Evolutionary conservation across 208 protist genomes (phyloP), one percentile per base, ranked within the genome.

Genomic region (Trypanosomatidae sp.): DNA sequence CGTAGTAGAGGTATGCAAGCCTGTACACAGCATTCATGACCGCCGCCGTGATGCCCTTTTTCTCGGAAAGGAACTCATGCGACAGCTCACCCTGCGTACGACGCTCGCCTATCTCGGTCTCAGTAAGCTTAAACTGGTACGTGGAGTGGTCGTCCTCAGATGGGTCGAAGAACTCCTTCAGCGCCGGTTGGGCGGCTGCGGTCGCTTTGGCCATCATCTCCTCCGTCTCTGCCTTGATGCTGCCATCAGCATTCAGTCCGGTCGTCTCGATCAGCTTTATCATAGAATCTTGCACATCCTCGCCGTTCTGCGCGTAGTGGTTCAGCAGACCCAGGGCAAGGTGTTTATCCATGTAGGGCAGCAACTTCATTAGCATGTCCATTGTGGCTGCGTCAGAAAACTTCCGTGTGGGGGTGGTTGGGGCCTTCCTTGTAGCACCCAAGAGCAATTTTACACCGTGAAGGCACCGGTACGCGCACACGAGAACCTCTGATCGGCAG

Each of bases 291-390:
- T 69, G 78, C 60, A 94, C 89, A 60, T 92, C 89, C 33, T 83
- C 52, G 8, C 89, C 92, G 66, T 88, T 81, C 65, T 91, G 84
- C 44, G 79, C 79, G 79, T 92, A 93, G 74, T 91, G 92, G 71
- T 81, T 82, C 39, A 97, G 76, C 19, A 97, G 73, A 73, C 87
- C 85, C 62, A 97, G 84, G 53, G 85, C 87, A 44, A 94, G 85
- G 80, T 97, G 92, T 75, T 97, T 97, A 78, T 97, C 92, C 72
- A 97, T 86, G 66, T 91, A 86, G 28, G 92, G 90, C 28, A 94
- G 75, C 58, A 95, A 55, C 79, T 83, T 84, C 60, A 59, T 73
- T 65, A 97, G 80, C 77, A 94, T 93, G 12, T 94, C 85, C 71
- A 83, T 84, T 82, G 86, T 87, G 17, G 30, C 39, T 25, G 60